Evolutionary conservation across 352 stramenopile species (phyloP).

Genomic region (Phytophthora tubulina): DNA sequence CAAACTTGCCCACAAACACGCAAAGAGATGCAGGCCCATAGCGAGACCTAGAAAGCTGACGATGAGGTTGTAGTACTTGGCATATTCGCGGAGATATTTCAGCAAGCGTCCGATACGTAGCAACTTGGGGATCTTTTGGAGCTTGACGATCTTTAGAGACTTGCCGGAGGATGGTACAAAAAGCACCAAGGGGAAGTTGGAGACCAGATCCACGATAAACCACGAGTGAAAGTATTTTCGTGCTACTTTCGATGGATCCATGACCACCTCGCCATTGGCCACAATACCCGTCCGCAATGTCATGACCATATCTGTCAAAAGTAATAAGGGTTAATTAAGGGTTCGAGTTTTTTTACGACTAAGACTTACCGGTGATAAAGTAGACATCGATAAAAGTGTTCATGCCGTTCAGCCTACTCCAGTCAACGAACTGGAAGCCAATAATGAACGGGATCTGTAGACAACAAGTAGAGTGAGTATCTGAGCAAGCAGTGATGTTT

Average conservation of each 20-base stretch:
- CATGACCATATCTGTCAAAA: constrained; percentile 74
- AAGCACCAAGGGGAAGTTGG: constrained; percentile 83
- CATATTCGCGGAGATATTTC: constrained; percentile 84
- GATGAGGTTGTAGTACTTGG: constrained; percentile 87
- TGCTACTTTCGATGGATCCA: constrained; percentile 71
- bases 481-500: too few relatives aligned
- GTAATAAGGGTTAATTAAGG: not conserved
- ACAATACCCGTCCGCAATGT: constrained; percentile 83
- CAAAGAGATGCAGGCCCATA: constrained; percentile 76
- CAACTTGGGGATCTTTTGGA: constrained; percentile 89
- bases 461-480: not conserved
- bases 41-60: constrained; percentile 73
- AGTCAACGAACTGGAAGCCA: constrained; percentile 78
- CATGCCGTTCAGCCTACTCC: constrained; percentile 52
- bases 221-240: constrained; percentile 79
- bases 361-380: constrained; percentile 62
- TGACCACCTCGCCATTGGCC: constrained; percentile 81
- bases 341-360: not conserved
- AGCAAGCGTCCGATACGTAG: constrained; percentile 77
- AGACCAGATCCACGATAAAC: constrained; percentile 88
- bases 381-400: constrained; percentile 86
- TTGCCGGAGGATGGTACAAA: constrained; percentile 71
- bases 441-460: constrained; percentile 62
- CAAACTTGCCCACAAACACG: constrained; percentile 76
- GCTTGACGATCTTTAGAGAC: constrained; percentile 85